A percentile compares a stretch with the other conserved stretches of the same genome.
These are phyloP conservation scores for Capronia coronata DNA, from an alignment of 2,329 filamentous ascomycete species.

Conservation along the genomic window DNA sequence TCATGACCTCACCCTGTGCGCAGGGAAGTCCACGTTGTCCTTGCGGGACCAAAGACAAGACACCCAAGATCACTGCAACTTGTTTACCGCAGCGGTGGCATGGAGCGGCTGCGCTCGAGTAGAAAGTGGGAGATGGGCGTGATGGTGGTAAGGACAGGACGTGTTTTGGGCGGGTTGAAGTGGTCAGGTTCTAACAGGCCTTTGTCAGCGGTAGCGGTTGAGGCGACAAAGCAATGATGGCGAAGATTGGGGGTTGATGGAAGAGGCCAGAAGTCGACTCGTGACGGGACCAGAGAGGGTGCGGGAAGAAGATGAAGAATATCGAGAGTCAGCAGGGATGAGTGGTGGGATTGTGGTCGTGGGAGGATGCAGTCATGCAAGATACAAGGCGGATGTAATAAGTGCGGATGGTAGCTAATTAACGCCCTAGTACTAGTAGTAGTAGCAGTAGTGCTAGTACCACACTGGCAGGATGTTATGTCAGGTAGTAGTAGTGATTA, in stretches of 20 bases:
- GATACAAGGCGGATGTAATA: constrained; percentile 5
- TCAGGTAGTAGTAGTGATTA: no score
- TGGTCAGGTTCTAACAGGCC: constrained; percentile 2
- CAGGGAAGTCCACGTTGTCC: constrained; percentile 29
- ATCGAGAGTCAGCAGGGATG: constrained; percentile 20
- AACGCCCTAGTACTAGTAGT: constrained; percentile 1
- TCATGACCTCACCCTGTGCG: constrained; percentile 33
- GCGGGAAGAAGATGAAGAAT: constrained; percentile 14
- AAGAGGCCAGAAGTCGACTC: constrained; percentile 8
- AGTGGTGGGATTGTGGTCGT: constrained; percentile 4
- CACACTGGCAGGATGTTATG: background rate
- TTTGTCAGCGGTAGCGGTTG: constrained; percentile 19
- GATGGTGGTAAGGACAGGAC: constrained; percentile 7
- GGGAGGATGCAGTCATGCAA: constrained; percentile 6
- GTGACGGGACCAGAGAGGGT: constrained; percentile 8
- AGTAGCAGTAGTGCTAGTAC: background rate
- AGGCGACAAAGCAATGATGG: constrained; percentile 19
- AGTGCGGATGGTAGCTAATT: background rate
- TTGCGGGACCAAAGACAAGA: constrained; percentile 10
- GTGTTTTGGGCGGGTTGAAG: constrained; percentile 4
- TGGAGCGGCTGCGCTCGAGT: constrained; percentile 17
- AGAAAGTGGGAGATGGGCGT: background rate
- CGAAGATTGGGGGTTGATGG: background rate
- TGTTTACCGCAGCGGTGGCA: constrained; percentile 13
- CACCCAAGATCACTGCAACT: constrained; percentile 9